Evolutionary conservation across 495 filamentous ascomycete species (phyloP).

Genomic region (Neurospora sp.): DNA sequence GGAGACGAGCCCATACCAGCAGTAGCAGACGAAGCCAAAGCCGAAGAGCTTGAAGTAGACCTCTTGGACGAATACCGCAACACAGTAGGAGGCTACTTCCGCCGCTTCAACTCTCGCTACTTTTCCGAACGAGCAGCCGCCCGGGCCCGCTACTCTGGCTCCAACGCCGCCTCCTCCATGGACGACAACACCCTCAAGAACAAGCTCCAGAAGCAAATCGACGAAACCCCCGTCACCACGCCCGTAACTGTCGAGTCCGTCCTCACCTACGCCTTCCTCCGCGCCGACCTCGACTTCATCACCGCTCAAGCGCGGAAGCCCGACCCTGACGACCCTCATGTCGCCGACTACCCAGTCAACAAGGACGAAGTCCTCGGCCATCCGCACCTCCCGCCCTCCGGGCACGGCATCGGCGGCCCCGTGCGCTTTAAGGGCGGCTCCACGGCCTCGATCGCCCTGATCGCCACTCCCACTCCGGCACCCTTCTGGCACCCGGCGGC

Average conservation of each 20-base stretch:
- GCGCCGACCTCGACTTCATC: constrained; percentile 87
- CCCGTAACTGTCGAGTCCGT: constrained; percentile 49
- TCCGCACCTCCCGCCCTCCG: constrained; percentile 45
- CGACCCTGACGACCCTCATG: constrained; percentile 54
- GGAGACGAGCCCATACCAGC: constrained; percentile 22
- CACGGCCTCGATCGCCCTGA: constrained; percentile 78
- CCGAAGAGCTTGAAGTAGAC: constrained; percentile 50
- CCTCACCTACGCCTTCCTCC: constrained; percentile 83
- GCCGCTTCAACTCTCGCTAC: constrained; percentile 71
- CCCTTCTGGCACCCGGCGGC: constrained; percentile 92
- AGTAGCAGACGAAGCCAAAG: constrained; percentile 30
- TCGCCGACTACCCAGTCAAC: constrained; percentile 67
- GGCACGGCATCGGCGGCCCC: constrained; percentile 53
- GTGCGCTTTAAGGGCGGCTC: constrained; percentile 82
- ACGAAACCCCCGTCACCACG: neutral
- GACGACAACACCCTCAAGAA: constrained; percentile 4
- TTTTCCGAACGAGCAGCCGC: constrained; percentile 24
- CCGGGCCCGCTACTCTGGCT: constrained; percentile 3
- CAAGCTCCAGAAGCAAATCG: neutral
- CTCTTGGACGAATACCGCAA: constrained; percentile 72
- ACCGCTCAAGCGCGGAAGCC: constrained; percentile 68
- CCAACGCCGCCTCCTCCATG: constrained; percentile 3
- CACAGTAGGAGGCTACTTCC: constrained; percentile 88
- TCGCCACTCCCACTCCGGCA: constrained; percentile 80
- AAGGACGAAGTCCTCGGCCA: constrained; percentile 67